These are phyloP conservation scores for Petunia axillaris DNA, from an alignment of 257 asterid genomes.

Conservation along the genomic window DNA sequence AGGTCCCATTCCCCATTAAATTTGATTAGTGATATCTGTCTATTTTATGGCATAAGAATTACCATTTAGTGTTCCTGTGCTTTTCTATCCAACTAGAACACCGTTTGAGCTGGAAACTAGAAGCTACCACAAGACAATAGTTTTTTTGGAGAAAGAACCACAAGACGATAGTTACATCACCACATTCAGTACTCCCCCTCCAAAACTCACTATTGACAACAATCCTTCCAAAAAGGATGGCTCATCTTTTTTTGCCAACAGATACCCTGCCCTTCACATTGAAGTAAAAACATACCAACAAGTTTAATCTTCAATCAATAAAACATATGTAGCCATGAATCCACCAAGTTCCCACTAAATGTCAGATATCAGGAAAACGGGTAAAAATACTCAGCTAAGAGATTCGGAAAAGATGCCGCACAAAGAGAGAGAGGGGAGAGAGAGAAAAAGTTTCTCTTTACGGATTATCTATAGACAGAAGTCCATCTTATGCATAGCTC, in stretches of 20 bases:
- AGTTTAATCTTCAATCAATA: too few relatives aligned
- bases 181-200: background rate
- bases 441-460: background rate
- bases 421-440: background rate
- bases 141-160: background rate
- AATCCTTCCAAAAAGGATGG: background rate
- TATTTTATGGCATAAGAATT: background rate
- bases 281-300: too few relatives aligned
- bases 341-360: background rate
- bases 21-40: background rate
- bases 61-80: background rate
- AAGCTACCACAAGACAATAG: background rate
- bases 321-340: too few relatives aligned
- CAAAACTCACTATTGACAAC: background rate
- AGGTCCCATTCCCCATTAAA: background rate
- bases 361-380: too few relatives aligned
- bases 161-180: background rate
- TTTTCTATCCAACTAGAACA: background rate
- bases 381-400: background rate
- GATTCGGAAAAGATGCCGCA: background rate
- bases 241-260: background rate
- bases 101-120: background rate
- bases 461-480: background rate
- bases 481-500: background rate
- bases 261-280: background rate